Evolutionary conservation across 148 eudicot species (phyloP), one percentile per base, ranked within the genome.

Genomic region (Vaccinium macrocarpon): DNA sequence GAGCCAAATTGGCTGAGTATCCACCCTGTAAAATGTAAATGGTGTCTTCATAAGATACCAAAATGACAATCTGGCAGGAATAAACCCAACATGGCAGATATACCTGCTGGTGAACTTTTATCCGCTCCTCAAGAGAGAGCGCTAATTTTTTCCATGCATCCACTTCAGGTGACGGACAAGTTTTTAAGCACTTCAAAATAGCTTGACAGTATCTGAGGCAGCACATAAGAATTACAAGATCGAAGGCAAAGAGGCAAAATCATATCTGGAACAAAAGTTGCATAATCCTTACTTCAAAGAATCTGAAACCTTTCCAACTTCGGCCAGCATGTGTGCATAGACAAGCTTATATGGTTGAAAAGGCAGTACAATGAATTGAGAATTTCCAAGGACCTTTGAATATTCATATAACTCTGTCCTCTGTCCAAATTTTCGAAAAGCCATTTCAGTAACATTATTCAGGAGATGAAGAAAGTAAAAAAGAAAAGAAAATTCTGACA

Each of bases 301-400:
- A 78, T 94, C 95, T 75, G 97, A 88, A 27, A 92, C 4, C 78
- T 89, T 94, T 72, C 97, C 97, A 68, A 94, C 93, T 91, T 94
- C 96, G 23, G 96, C 96, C 90, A 94, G 83, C 98, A 94, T 94
- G 84, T 84, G 81, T 68, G 98, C 98, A 86, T 94, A 94, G 38
- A 92, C 61, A 82, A 93, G 86, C 89, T 94, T 94, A 80, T 93
- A 94, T 73, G 98, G 98, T 84, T 94, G 98, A 88, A 93, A 94
- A 2, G 94, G 92, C 21, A 85, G 90, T 80, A 94, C 86, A 83
- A 88, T 83, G 81, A 84, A 94, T 81, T 94, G 98, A 51, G 98
- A 89, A 75, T 94, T 94, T 51, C 98, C 98, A n/a, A 93, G 93
- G 82, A 92, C 90, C 87, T 92, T 93, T 62, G 98, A 90, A 75